phyloP scores from a whole-genome alignment of 345 rosid genomes.

The Gossypioides kirkii region DNA sequence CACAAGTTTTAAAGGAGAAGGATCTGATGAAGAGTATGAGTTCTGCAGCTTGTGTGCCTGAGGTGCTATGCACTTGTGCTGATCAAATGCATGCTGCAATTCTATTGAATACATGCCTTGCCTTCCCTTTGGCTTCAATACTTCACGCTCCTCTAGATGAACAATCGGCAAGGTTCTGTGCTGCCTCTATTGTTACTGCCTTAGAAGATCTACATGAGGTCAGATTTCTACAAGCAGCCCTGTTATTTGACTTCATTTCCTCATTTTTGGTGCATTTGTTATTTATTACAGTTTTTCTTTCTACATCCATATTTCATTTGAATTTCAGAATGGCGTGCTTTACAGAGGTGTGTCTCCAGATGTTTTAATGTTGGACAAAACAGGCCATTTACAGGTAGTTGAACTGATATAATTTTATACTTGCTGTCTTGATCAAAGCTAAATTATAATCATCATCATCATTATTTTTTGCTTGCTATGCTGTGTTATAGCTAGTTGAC shows the following conservation, averaged over 20 bases:
- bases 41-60: slow-evolving; percentile 61
- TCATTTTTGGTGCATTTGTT: not conserved
- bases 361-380: slow-evolving; percentile 74
- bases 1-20: slow-evolving; percentile 73
- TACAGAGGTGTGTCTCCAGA: slow-evolving; percentile 86
- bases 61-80: slow-evolving; percentile 59
- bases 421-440: not conserved
- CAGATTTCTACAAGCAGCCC: slow-evolving; percentile 11
- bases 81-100: slow-evolving; percentile 64
- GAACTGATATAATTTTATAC: not conserved
- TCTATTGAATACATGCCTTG: slow-evolving; percentile 60
- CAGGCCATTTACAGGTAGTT: slow-evolving; percentile 75
- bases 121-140: slow-evolving; percentile 74
- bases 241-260: slow-evolving; percentile 6
- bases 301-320: slow-evolving; percentile 18
- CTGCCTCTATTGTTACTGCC: slow-evolving; percentile 67
- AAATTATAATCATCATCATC: not conserved
- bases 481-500: slow-evolving; percentile 60
- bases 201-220: slow-evolving; percentile 83
- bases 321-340: slow-evolving; percentile 64
- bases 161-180: slow-evolving; percentile 60
- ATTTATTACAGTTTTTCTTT: not conserved
- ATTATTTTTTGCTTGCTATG: not conserved
- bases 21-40: slow-evolving; percentile 59
- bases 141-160: slow-evolving; percentile 75